Evolutionary conservation across 2,329 filamentous ascomycete genomes (phyloP), one percentile per base, ranked within the genome.

Genomic region (Celoporthe dispersa): DNA sequence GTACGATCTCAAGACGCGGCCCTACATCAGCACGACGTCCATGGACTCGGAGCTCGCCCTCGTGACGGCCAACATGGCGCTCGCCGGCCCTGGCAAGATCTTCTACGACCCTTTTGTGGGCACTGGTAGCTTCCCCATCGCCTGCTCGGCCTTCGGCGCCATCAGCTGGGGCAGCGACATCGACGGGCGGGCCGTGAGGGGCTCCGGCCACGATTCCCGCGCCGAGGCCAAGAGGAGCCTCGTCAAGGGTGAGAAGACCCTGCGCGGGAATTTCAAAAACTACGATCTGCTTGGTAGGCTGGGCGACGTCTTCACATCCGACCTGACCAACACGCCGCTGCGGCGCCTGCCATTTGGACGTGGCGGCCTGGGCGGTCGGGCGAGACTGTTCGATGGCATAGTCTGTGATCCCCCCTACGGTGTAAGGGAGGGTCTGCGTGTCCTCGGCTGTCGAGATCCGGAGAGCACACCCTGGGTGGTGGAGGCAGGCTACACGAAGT

Each of bases 101-200:
- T 93, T 97, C 76, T 98, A 95, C 76, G 96, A 99, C 75, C 96
- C 96, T 0, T 99, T 99, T 77, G 94, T 96, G 70, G 96, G 96
- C 5, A 98, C 96, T 0, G 96, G 95, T 6, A 95, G 94, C 67
- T 98, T 99, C 77, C 92, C 94, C 0, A 84, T 99, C 33, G 94
- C 96, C 0, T 95, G 93, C 75, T 92, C 94, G 1, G 92, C 97
- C 80, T 98, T 97, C 76, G 96, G 96, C 1, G 94, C 94, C 1
- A 79, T 92, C 19, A 89, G 91, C 0, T 91, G 93, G 77, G 96
- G 96, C 6, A 95, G 92, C 75, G 96, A 99, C 80, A 97, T 99
- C 70, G 96, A 99, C 78, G 94, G 94, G 1, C 88, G 96, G 22
- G 94, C 91, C 74, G 93, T 98, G 66, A 87, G 94, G 59, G 95